phyloP scores from a whole-genome alignment of 192 early-diverging fungal genomes.

The Rhizophagus prolifer region DNA sequence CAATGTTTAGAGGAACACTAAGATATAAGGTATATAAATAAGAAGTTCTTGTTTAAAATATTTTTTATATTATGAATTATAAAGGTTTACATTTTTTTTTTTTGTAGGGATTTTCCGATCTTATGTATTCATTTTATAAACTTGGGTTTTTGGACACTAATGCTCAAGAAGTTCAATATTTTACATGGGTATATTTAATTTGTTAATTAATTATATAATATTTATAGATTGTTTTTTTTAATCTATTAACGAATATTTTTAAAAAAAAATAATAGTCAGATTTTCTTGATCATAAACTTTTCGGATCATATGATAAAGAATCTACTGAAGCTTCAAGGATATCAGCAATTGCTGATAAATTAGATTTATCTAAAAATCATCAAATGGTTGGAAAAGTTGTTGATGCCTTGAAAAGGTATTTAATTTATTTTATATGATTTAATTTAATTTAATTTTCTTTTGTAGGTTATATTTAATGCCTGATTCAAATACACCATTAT shows the following conservation, averaged over 20 bases:
- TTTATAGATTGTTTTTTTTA: background rate
- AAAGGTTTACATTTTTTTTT: background rate
- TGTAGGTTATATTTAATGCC: slow-evolving; percentile 36
- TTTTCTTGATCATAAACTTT: slow-evolving; percentile 46
- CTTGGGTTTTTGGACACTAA: slow-evolving; percentile 76
- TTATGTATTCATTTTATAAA: slow-evolving; percentile 76
- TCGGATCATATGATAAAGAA: slow-evolving; percentile 32
- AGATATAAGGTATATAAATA: slow-evolving; percentile 63
- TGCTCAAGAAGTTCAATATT: slow-evolving; percentile 26
- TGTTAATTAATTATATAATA: background rate
- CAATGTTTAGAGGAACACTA: slow-evolving; percentile 95
- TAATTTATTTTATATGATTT: background rate
- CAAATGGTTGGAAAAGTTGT: slow-evolving; percentile 52
- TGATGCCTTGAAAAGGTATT: slow-evolving; percentile 58
- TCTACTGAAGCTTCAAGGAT: slow-evolving; percentile 17
- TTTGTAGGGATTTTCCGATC: slow-evolving; percentile 76
- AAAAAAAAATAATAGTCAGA: slow-evolving; percentile 33
- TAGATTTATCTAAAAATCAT: slow-evolving; percentile 41
- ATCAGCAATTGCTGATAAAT: slow-evolving; percentile 37
- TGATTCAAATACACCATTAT: background rate
- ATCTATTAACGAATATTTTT: too few relatives aligned
- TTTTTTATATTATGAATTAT: background rate
- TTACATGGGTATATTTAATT: slow-evolving; percentile 44
- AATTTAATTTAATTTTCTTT: slow-evolving; percentile 6
- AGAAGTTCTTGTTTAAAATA: background rate